These are phyloP conservation scores for Apiotrichum veenhuisii DNA, from an alignment of 1,284 basidiomycete genomes.

Conservation along the genomic window DNA sequence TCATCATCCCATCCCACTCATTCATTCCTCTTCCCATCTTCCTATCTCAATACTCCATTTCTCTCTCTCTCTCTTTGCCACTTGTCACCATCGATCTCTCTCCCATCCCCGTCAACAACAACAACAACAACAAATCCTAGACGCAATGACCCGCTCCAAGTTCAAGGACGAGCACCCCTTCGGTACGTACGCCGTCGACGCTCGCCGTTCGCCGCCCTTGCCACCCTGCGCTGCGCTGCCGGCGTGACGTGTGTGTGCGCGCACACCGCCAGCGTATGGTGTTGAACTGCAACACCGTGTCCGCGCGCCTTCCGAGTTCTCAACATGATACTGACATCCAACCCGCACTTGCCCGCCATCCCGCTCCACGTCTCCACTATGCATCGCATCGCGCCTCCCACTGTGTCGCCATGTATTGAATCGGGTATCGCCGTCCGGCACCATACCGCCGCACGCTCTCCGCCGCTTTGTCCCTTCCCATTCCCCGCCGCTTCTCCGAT, in stretches of 20 bases:
- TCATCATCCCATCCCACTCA: neutral
- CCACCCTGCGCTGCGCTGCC: neutral
- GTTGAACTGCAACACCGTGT: too few species aligned
- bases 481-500: too few species aligned
- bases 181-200: slow-evolving; percentile 57
- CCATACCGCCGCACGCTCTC: neutral
- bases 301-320: too few species aligned
- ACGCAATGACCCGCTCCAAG: slow-evolving; percentile 79
- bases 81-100: neutral
- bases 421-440: too few species aligned
- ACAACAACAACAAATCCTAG: neutral
- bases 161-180: slow-evolving; percentile 99
- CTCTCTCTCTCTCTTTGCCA: neutral
- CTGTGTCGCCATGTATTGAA: too few species aligned
- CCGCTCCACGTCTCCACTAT: too few species aligned
- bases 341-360: too few species aligned
- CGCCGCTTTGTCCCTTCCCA: neutral
- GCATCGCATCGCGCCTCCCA: too few species aligned
- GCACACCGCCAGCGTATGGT: too few species aligned
- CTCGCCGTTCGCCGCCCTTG: neutral
- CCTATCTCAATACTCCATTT: too few species aligned
- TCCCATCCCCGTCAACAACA: neutral
- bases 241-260: too few species aligned
- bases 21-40: neutral
- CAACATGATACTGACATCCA: too few species aligned